A percentile compares a stretch with the other conserved stretches of the same genome.
Evolutionary conservation across 2,329 filamentous ascomycete species (phyloP).

Genomic region (Blastomyces parvus): DNA sequence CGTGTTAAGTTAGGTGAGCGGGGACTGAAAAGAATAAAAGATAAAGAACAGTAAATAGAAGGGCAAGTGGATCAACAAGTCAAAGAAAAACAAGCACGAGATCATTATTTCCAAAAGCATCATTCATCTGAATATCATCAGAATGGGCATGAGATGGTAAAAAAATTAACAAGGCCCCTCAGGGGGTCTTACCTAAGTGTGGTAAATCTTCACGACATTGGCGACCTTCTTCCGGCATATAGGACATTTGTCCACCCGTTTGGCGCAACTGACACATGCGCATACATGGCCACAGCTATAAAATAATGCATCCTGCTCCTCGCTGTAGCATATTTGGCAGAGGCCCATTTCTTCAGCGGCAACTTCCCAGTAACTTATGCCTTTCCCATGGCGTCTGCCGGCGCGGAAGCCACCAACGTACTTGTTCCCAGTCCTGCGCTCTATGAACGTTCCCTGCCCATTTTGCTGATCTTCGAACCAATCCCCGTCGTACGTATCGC

Average conservation of each 20-base stretch:
- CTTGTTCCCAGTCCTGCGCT: constrained; percentile 49
- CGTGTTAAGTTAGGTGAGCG: not conserved
- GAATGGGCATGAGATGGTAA: not conserved
- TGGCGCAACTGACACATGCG: constrained; percentile 51
- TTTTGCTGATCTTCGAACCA: constrained; percentile 41
- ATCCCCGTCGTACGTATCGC: constrained; percentile 40
- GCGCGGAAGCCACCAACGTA: constrained; percentile 53
- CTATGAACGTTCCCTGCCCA: constrained; percentile 49
- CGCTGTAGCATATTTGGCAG: constrained; percentile 55
- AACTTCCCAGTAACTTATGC: constrained; percentile 53
- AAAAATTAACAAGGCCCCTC: not conserved
- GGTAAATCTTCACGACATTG: constrained; percentile 50
- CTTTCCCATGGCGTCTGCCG: constrained; percentile 52
- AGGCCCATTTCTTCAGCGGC: constrained; percentile 51
- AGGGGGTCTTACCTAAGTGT: constrained; percentile 25
- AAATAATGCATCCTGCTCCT: constrained; percentile 50
- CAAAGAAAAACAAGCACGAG: not conserved
- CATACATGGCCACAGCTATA: constrained; percentile 56
- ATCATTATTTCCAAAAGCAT: not conserved
- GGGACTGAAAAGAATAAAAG: not conserved
- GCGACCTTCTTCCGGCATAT: constrained; percentile 51
- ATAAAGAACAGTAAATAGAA: not conserved
- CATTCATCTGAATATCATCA: not conserved
- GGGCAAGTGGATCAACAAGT: no score
- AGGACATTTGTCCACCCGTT: constrained; percentile 50